Conservation (phyloP, 371 early-diverging fungal genomes). For the Zopfochytrium polystomum region DNA sequence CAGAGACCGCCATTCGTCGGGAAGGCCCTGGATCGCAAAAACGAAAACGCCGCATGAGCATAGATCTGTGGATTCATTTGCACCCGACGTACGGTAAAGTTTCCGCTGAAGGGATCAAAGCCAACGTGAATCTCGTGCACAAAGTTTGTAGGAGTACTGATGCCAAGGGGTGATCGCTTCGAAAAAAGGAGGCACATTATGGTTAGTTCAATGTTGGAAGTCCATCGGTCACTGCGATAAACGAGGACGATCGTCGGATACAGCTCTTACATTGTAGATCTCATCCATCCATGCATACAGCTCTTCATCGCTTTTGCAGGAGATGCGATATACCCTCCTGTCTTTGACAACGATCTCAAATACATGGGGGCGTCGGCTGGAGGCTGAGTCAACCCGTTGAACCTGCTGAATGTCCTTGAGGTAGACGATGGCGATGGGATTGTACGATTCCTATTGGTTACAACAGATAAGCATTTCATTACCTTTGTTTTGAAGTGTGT, state of each 20-base stretch:
- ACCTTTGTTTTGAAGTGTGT: neutral
- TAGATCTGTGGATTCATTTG: neutral
- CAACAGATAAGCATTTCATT: neutral
- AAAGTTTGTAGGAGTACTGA: conserved; percentile 92
- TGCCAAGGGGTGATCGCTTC: conserved; percentile 80
- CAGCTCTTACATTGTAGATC: too few relatives aligned
- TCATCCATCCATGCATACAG: too few relatives aligned
- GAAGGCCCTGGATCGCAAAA: conserved; percentile 67
- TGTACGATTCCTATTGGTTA: conserved; percentile 36
- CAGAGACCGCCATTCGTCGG: conserved; percentile 88
- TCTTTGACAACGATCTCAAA: conserved; percentile 87
- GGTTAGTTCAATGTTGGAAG: neutral
- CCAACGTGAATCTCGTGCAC: conserved; percentile 95
- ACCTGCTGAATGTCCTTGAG: conserved; percentile 83
- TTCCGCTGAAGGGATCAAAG: conserved; percentile 87
- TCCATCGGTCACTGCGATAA: conserved; percentile 59
- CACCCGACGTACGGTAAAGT: conserved; percentile 77
- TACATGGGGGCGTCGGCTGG: too few relatives aligned
- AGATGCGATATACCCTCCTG: conserved; percentile 76
- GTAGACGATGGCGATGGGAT: conserved; percentile 72
- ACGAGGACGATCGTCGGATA: conserved; percentile 96
- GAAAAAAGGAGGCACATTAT: conserved; percentile 3
- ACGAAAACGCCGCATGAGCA: neutral
- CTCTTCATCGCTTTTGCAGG: conserved; percentile 90
- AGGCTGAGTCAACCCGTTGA: conserved; percentile 76